Base-by-base conservation (phyloP, 345 rosid genomes). In the Brassica juncea region DNA sequence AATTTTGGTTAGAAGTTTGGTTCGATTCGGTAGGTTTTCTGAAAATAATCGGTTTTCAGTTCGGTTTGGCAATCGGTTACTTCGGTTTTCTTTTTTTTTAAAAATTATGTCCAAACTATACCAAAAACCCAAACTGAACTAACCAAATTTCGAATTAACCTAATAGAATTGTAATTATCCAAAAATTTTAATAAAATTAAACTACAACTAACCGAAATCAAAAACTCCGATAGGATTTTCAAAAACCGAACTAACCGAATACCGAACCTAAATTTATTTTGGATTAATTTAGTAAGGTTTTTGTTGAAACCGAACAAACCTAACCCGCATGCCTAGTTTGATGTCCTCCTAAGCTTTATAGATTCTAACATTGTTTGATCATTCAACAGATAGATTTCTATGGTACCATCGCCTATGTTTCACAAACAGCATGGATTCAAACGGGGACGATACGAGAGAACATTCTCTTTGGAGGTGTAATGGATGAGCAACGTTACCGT, bases 391-490 rank as follows among this genome's bases (percentile, higher is more conserved):
- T 90, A 60, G 88, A 91, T 57, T 94, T 91, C 23, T 78, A 59
- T 74, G 97, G 99, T 14, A 92, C 82, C 63, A 88, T 87, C 39
- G 97, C 98, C 23, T 92, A 92, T 82, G 97, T 94, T 80, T 94
- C 99, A 28, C 99, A 92, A 84, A 81, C 89, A 44, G 99, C 99
- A 4, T 94, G 99, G 99, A 94, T 94, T 21, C 98, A 92, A 84
- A 90, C 97, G 0, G 99, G 99, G 31, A 91, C 90, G 12, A 89
- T 94, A 78, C 87, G 77, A 69, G 98, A 91, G 6, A 94, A 92
- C 78, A 92, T 94, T 60, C 78, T 94, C 71, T 94, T 94, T 55
- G 97, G 99, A 32, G 83, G 89, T 70, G 54, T 88, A 9, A 86
- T 92, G 98, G 87, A 92, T 82, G 78, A 81, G 47, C 87, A 73